Evolutionary conservation across 2,329 filamentous ascomycete genomes (phyloP).

Genomic region (Sphaerulina populicola): DNA sequence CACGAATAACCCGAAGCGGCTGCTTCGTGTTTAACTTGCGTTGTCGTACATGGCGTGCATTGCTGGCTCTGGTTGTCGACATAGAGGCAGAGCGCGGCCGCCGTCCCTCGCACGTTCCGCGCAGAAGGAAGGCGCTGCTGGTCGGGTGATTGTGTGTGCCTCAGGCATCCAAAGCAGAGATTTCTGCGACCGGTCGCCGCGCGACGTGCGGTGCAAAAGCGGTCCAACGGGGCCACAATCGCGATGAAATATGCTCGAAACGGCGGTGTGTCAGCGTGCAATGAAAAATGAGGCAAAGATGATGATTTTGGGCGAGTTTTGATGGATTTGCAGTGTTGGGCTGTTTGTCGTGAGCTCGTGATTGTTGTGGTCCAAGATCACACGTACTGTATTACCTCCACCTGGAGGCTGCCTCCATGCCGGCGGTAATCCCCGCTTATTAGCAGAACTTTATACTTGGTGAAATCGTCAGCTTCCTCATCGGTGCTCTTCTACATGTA

Average conservation of each 20-base stretch:
- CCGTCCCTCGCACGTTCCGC: constrained; percentile 4
- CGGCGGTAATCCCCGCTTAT: too few species aligned
- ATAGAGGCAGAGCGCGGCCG: constrained; percentile 15
- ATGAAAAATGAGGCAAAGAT: not conserved
- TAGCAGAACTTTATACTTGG: too few species aligned
- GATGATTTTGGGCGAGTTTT: not conserved
- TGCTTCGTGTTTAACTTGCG: constrained; percentile 91
- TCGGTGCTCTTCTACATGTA: too few species aligned
- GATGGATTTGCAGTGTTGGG: constrained; percentile 6
- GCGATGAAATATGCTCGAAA: constrained; percentile 8
- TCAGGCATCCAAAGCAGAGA: constrained; percentile 5
- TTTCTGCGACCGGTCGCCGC: constrained; percentile 5
- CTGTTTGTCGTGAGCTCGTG: constrained; percentile 13
- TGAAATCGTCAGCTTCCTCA: too few species aligned
- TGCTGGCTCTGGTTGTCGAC: constrained; percentile 21
- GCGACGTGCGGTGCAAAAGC: constrained; percentile 6
- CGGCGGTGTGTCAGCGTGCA: constrained; percentile 16
- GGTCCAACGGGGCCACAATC: constrained; percentile 4
- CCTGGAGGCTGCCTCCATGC: too few species aligned
- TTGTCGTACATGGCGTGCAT: constrained; percentile 53
- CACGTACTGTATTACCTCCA: too few species aligned
- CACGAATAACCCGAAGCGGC: constrained; percentile 74
- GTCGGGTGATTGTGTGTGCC: not conserved
- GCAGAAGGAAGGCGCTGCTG: constrained; percentile 1
- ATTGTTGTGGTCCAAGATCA: constrained; percentile 2